Evolutionary conservation across 1,284 basidiomycete genomes (phyloP).

Genomic region (Veloboletus limbatus): DNA sequence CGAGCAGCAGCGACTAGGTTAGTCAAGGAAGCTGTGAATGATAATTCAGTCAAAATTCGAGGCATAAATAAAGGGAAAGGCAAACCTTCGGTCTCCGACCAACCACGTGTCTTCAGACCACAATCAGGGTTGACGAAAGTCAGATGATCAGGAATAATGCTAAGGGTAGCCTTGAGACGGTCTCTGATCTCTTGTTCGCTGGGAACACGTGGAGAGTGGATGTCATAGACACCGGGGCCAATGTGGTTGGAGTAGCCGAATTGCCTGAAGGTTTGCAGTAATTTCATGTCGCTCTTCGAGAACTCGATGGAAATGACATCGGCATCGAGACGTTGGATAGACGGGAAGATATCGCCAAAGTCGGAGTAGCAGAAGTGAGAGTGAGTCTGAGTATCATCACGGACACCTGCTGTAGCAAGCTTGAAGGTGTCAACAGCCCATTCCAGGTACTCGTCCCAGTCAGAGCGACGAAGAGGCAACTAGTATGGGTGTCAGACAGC

Average conservation of each 20-base stretch:
- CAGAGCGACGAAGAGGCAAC: conserved; percentile 89
- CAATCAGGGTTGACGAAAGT: conserved; percentile 95
- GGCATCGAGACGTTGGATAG: conserved; percentile 95
- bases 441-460: conserved; percentile 93
- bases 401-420: conserved; percentile 91
- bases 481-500: conserved; percentile 30
- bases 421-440: conserved; percentile 99
- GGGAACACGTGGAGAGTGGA: conserved; percentile 99
- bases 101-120: conserved; percentile 91
- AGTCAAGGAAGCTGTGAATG: conserved; percentile 57
- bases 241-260: conserved; percentile 98
- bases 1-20: conserved; percentile 91
- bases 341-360: conserved; percentile 98
- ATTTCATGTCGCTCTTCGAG: conserved; percentile 97
- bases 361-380: conserved; percentile 98
- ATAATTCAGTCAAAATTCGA: conserved; percentile 11
- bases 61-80: conserved; percentile 1
- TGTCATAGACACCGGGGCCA: conserved; percentile 98
- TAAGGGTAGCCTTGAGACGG: conserved; percentile 83
- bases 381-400: conserved; percentile 91
- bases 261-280: conserved; percentile 92
- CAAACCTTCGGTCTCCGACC: conserved; percentile 87
- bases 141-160: conserved; percentile 74
- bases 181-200: conserved; percentile 93
- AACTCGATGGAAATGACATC: conserved; percentile 99